Evolutionary conservation across 78 protist species (phyloP), one percentile per base, ranked within the genome.

Genomic region (Dictyostelium brefeldianum): DNA sequence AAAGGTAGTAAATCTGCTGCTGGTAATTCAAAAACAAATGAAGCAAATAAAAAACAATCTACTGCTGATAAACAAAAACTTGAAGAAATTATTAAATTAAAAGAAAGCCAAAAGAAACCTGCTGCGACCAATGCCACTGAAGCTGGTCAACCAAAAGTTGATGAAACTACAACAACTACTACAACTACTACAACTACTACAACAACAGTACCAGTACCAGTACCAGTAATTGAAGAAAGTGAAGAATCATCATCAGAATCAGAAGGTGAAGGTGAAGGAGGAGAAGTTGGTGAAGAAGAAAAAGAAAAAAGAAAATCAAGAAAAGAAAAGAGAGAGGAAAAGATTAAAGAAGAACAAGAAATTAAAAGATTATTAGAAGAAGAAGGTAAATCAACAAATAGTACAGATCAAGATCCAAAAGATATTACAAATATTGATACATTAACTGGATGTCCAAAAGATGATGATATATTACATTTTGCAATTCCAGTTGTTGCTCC

Each of bases 401-500:
- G 71, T 18, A n/a, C 15, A 8, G 97, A 87, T 36, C 90, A 91
- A 15, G 85, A 83, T 31, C 43, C 2, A 36, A 81, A 79, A 27
- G 78, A 36, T 81, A 51, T 84, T 62, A 54, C 81, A 48, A 84
- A 89, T 53, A 65, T 93, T 51, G 96, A 96, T 73, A 67, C 93
- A 31, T 67, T 96, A 56, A 96, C 97, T 11, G 94, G 94, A 29
- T n/a, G 36, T 12, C 96, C 96, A 48, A 56, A 31, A 51, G 83
- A 81, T 8, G 93, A 85, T 43, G 98, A 97, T 84, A 70, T 71
- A 43, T 70, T 97, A 25, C 97, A 95, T 11, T 96, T 70, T 70
- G 98, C 98, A 4, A 48, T 98, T 47, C 96, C 98, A 27, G 95
- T 97, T 54, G 96, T 97, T 22, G 98, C 94, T 1, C 98, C 98